Evolutionary conservation across 768 basidiomycete genomes (phyloP), one percentile per base, ranked within the genome.

Genomic region (Piloderma croceum): DNA sequence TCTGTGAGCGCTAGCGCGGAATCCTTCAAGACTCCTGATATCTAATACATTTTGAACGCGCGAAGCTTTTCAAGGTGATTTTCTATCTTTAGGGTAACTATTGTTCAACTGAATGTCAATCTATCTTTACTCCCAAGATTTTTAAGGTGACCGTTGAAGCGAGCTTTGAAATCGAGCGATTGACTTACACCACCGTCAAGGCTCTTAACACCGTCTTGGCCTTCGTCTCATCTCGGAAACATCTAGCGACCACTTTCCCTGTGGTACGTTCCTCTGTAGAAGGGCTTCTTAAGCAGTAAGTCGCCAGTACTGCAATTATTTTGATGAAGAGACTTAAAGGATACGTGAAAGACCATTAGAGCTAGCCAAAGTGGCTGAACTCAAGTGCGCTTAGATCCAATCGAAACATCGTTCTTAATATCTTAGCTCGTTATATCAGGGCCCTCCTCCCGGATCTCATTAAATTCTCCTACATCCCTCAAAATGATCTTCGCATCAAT

Each of bases 121-220:
- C 10, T 7, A 36, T 42, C 39, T 33, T n/a, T 3, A 43, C 55
- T 50, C 49, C 51, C 44, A 38, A 77, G 68, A 62, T 76, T 18
- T 69, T 64, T 58, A 68, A 74, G 62, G 69, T 66, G 47, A 39
- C 56, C 36, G 31, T 18, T 24, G 34, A 6, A 3, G 7, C 24
- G 47, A 41, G 23, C 31, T 34, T 17, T 7, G 12, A 22, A 36
- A 24, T 19, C 34, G 27, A 35, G 36, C 13, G 34, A 39, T 23
- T 38, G 11, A 31, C 25, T 13, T 21, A 18, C 25, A 22, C 3
- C 36, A n/a, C 9, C 13, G 42, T 40, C 5, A 37, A 93, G 87
- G 87, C 90, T 7, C 65, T 93, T 34, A 93, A 92, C 50, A 89
- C 90, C 11, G 87, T 94, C 4, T 73, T 92, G 29, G 90, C 85